Percentiles rank a stretch among this genome's conserved stretches.
phyloP scores from a whole-genome alignment of 163 green algal species.

The Chlamydomonas reinhardtii region DNA sequence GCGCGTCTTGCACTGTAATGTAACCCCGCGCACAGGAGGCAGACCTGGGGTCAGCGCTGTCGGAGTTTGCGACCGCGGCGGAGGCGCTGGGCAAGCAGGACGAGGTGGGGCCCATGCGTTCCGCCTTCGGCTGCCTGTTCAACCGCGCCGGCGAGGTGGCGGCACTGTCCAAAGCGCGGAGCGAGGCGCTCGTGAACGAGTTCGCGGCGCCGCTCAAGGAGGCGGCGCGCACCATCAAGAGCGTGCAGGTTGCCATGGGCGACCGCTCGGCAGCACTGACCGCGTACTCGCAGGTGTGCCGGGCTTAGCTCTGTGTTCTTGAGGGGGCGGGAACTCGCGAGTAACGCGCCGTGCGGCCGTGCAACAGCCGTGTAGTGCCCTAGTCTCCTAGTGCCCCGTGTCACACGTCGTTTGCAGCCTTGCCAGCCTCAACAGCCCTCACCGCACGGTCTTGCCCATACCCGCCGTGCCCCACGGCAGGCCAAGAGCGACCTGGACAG shows the following conservation, averaged over 20 bases:
- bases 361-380: too few relatives aligned
- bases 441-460: too few relatives aligned
- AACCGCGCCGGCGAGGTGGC: constrained; percentile 18
- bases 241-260: constrained; percentile 77
- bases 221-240: constrained; percentile 73
- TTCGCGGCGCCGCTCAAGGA: constrained; percentile 78
- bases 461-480: too few relatives aligned
- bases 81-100: constrained; percentile 55
- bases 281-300: constrained; percentile 52
- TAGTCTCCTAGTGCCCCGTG: too few relatives aligned
- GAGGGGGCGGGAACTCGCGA: too few relatives aligned
- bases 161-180: constrained; percentile 28
- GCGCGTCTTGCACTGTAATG: too few relatives aligned
- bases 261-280: constrained; percentile 69
- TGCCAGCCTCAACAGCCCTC: too few relatives aligned
- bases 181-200: constrained; percentile 33
- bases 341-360: too few relatives aligned
- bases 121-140: constrained; percentile 33
- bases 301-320: too few relatives aligned
- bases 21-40: constrained; percentile 14
- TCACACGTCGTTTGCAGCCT: too few relatives aligned
- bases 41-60: constrained; percentile 71
- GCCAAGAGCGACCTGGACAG: constrained; percentile 81
- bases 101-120: constrained; percentile 36
- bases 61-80: constrained; percentile 78